Conservation (phyloP, 1,139 yeast genomes). For the Sugiyamaella japonica region DNA sequence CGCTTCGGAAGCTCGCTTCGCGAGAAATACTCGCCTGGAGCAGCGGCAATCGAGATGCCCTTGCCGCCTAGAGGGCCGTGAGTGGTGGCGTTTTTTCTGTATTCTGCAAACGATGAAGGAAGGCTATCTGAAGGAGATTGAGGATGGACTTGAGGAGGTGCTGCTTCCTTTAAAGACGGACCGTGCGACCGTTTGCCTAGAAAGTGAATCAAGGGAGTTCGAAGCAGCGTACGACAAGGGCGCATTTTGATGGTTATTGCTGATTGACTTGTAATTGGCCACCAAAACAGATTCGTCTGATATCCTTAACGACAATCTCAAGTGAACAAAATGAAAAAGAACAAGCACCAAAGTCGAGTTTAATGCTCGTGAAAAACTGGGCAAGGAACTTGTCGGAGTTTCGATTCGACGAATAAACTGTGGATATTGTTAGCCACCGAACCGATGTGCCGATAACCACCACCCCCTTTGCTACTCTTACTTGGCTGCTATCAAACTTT, state of each 20-base stretch:
- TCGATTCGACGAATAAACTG: constrained; percentile 8
- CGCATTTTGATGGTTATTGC: constrained; percentile 31
- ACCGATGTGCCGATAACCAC: not conserved
- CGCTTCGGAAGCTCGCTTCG: constrained; percentile 67
- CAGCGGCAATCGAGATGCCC: constrained; percentile 43
- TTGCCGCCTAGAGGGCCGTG: constrained; percentile 40
- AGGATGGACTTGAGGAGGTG: constrained; percentile 49
- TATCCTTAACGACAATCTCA: too few species aligned
- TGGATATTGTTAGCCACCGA: constrained; percentile 2
- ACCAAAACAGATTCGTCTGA: too few species aligned
- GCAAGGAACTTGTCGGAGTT: not conserved
- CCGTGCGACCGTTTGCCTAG: constrained; percentile 41
- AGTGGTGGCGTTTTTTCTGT: constrained; percentile 45
- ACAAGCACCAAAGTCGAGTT: too few species aligned
- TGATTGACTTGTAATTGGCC: not conserved
- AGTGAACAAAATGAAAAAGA: not conserved
- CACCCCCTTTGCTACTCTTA: too few species aligned
- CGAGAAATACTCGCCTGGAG: constrained; percentile 54
- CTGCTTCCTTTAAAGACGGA: constrained; percentile 36
- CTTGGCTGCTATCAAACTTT: too few species aligned
- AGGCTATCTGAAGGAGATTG: constrained; percentile 48
- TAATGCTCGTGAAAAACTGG: constrained; percentile 3
- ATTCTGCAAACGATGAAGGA: constrained; percentile 47
- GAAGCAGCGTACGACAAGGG: constrained; percentile 32
- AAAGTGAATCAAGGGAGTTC: constrained; percentile 44